Conservation (phyloP, 2,329 filamentous ascomycete genomes). For the Pseudogymnoascus sp. region DNA sequence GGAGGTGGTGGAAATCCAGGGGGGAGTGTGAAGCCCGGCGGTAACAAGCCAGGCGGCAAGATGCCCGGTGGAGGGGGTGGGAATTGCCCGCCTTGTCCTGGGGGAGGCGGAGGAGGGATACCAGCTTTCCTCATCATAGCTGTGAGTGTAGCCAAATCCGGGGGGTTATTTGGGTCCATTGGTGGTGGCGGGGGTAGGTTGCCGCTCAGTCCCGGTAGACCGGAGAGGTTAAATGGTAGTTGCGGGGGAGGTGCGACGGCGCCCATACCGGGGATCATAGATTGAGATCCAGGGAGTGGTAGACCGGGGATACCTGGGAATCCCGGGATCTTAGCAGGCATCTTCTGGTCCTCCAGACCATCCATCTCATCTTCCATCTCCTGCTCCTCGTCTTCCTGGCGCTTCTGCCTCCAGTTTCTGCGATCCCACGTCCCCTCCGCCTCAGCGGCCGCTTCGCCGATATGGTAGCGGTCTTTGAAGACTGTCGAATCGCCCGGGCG, state of each 20-base stretch:
- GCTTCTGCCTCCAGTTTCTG: slow-evolving; percentile 66
- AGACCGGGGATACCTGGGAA: slow-evolving; percentile 48
- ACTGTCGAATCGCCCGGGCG: slow-evolving; percentile 81
- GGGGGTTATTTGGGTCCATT: slow-evolving; percentile 52
- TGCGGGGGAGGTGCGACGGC: slow-evolving; percentile 30
- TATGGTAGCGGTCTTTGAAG: slow-evolving; percentile 87
- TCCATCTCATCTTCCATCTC: slow-evolving; percentile 91
- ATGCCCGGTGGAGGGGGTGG: slow-evolving; percentile 36
- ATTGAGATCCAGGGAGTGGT: slow-evolving; percentile 26
- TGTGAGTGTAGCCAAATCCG: slow-evolving; percentile 53
- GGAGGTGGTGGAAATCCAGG: slow-evolving; percentile 32
- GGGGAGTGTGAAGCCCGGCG: slow-evolving; percentile 34
- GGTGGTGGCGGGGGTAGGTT: slow-evolving; percentile 42
- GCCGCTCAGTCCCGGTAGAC: slow-evolving; percentile 20
- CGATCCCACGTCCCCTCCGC: slow-evolving; percentile 92
- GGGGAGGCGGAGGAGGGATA: slow-evolving; percentile 50
- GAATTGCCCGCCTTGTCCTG: slow-evolving; percentile 20
- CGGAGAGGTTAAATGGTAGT: slow-evolving; percentile 30
- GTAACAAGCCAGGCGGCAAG: slow-evolving; percentile 41
- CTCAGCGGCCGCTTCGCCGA: slow-evolving; percentile 87
- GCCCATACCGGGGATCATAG: slow-evolving; percentile 46
- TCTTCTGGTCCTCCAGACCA: slow-evolving; percentile 84
- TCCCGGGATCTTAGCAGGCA: slow-evolving; percentile 54
- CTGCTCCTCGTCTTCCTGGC: slow-evolving; percentile 87
- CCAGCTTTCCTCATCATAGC: slow-evolving; percentile 61